Percentiles rank a stretch among this genome's conserved stretches.
Conservation (phyloP, 2,329 filamentous ascomycete species). For the Leptographium galeiforme region DNA sequence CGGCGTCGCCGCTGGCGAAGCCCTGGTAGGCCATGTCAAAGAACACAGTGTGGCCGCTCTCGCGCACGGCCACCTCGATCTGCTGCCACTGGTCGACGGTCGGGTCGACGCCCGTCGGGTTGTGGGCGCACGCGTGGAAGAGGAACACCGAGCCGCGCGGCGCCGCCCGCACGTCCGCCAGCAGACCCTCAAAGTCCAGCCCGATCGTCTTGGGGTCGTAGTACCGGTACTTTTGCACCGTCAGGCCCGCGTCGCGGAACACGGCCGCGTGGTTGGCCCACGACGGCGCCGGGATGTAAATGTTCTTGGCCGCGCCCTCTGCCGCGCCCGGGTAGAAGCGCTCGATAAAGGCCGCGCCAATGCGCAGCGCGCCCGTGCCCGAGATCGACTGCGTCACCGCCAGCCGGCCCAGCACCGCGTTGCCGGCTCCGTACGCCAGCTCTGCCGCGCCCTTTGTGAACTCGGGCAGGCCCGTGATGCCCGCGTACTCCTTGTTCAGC, state of each 20-base stretch:
- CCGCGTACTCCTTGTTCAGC: conserved; percentile 94
- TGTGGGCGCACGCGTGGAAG: conserved; percentile 94
- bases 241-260: conserved; percentile 83
- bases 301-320: conserved; percentile 49
- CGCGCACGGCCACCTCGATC: conserved; percentile 78
- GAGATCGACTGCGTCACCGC: conserved; percentile 97
- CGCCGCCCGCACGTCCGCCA: conserved; percentile 79
- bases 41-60: conserved; percentile 80
- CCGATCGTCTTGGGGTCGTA: conserved; percentile 99
- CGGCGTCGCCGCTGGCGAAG: conserved; percentile 83
- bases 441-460: conserved; percentile 87
- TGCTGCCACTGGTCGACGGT: conserved; percentile 83
- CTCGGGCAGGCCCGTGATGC: conserved; percentile 88
- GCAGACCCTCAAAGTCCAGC: conserved; percentile 88
- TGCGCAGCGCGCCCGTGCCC: conserved; percentile 87
- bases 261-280: conserved; percentile 98
- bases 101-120: conserved; percentile 93
- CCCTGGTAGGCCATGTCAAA: conserved; percentile 99
- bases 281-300: conserved; percentile 91
- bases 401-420: conserved; percentile 61
- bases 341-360: conserved; percentile 84
- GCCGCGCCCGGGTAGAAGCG: conserved; percentile 71
- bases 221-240: conserved; percentile 93
- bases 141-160: conserved; percentile 80
- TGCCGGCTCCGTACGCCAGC: conserved; percentile 76